Conservation (phyloP, 2,329 filamentous ascomycete species). For the Bipolaris bicolor region DNA sequence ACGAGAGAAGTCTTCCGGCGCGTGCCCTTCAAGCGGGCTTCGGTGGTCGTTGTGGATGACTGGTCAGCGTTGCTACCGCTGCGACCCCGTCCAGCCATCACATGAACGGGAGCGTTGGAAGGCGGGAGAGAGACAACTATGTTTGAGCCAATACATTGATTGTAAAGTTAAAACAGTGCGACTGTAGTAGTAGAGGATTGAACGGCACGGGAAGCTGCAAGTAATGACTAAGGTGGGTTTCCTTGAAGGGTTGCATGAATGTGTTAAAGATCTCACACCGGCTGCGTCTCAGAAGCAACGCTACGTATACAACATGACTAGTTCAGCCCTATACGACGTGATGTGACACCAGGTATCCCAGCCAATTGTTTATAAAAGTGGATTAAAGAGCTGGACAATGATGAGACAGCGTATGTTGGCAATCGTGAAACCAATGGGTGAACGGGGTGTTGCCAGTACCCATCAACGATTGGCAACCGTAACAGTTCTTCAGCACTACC, state of each 20-base stretch:
- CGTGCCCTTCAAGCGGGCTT: background rate
- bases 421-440: conserved; percentile 14
- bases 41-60: conserved; percentile 16
- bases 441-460: conserved; percentile 15
- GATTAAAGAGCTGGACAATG: conserved; percentile 26
- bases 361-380: background rate
- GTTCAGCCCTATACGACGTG: conserved; percentile 24
- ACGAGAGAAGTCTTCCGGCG: conserved; percentile 43
- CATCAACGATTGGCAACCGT: background rate
- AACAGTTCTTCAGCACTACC: background rate
- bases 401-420: conserved; percentile 24
- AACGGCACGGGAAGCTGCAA: conserved; percentile 14
- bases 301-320: conserved; percentile 21
- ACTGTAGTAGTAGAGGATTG: conserved; percentile 12
- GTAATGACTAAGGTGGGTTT: conserved; percentile 19
- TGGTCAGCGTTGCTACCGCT: conserved; percentile 29
- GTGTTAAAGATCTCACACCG: conserved; percentile 37
- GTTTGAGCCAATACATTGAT: conserved; percentile 27
- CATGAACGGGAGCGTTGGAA: conserved; percentile 9
- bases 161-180: conserved; percentile 14
- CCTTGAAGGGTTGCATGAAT: conserved; percentile 33
- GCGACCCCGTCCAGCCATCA: conserved; percentile 15
- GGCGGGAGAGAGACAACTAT: conserved; percentile 11
- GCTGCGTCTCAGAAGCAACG: conserved; percentile 35
- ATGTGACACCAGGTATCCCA: conserved; percentile 18